Conservation (phyloP, 805 yeast species). For the Ogataea pilisensis region DNA sequence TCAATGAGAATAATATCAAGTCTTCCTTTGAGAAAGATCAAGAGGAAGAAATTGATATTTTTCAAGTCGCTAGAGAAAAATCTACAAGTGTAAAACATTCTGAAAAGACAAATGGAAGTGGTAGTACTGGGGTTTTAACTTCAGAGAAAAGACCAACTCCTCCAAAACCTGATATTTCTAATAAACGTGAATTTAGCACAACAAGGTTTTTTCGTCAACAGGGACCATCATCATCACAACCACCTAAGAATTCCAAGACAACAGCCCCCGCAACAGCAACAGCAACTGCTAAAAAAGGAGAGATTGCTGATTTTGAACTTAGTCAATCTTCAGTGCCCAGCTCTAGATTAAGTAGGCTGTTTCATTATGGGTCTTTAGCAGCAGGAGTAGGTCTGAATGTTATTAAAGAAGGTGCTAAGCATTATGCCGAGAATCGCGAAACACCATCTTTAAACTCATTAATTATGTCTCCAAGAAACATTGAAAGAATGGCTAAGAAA, state of each 20-base stretch:
- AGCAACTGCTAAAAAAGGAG: constrained; percentile 29
- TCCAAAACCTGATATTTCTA: constrained; percentile 11
- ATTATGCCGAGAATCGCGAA: constrained; percentile 48
- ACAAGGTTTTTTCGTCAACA: constrained; percentile 1
- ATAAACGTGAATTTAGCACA: constrained; percentile 21
- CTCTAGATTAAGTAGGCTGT: constrained; percentile 79
- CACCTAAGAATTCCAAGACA: too few relatives aligned
- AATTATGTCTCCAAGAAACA: constrained; percentile 74
- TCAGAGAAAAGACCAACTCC: constrained; percentile 20
- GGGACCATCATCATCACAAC: too few relatives aligned
- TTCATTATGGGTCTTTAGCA: constrained; percentile 90
- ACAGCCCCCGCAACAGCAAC: too few relatives aligned
- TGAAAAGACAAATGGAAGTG: not conserved
- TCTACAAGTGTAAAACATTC: constrained; percentile 23
- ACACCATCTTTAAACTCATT: constrained; percentile 50
- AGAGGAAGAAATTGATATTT: constrained; percentile 28
- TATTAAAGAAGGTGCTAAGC: constrained; percentile 69
- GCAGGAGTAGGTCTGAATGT: constrained; percentile 88
- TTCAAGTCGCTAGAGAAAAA: constrained; percentile 30
- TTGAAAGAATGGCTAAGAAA: constrained; percentile 83
- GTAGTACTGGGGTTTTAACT: constrained; percentile 11
- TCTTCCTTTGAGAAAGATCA: constrained; percentile 3
- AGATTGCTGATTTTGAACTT: constrained; percentile 42
- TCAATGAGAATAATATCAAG: constrained; percentile 7
- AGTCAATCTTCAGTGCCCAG: constrained; percentile 76